Evolutionary conservation across 2,329 filamentous ascomycete species (phyloP).

Genomic region (Fusarium sp.): DNA sequence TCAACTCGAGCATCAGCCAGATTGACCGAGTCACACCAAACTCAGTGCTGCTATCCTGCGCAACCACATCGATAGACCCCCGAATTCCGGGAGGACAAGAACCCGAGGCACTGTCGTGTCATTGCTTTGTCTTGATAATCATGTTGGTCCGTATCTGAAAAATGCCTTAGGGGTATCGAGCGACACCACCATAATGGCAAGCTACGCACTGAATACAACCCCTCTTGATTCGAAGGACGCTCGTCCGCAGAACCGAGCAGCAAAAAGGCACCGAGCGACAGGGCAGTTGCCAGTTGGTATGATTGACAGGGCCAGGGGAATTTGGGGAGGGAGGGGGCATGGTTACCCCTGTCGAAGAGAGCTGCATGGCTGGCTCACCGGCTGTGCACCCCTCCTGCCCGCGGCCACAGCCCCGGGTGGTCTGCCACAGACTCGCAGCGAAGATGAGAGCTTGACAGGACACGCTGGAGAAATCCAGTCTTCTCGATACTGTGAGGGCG

Average conservation of each 20-base stretch:
- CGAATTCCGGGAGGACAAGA: constrained; percentile 10
- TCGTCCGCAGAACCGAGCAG: constrained; percentile 7
- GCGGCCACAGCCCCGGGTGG: constrained; percentile 39
- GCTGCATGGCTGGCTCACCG: constrained; percentile 46
- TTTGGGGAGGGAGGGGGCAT: constrained; percentile 19
- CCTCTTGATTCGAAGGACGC: constrained; percentile 14
- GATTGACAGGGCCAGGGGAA: constrained; percentile 39
- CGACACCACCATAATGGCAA: constrained; percentile 17
- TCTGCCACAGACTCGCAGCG: constrained; percentile 2
- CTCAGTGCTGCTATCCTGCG: constrained; percentile 16
- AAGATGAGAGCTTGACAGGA: constrained; percentile 28
- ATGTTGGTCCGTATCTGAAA: constrained; percentile 2
- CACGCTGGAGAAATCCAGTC: constrained; percentile 12
- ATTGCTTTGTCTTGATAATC: constrained; percentile 14
- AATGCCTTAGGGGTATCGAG: constrained; percentile 10
- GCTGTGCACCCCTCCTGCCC: constrained; percentile 38
- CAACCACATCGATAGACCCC: constrained; percentile 12
- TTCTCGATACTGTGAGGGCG: constrained; percentile 27
- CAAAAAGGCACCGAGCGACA: constrained; percentile 18
- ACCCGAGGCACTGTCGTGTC: constrained; percentile 11
- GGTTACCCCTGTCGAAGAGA: constrained; percentile 40
- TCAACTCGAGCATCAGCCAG: constrained; percentile 4
- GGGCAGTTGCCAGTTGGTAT: constrained; percentile 16
- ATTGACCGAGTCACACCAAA: constrained; percentile 14
- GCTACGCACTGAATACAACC: constrained; percentile 8